Percentiles rank a stretch among this genome's conserved stretches.
These are phyloP conservation scores for Neoascochyta sp. DNA, from an alignment of 2,329 filamentous ascomycete genomes.

Conservation along the genomic window DNA sequence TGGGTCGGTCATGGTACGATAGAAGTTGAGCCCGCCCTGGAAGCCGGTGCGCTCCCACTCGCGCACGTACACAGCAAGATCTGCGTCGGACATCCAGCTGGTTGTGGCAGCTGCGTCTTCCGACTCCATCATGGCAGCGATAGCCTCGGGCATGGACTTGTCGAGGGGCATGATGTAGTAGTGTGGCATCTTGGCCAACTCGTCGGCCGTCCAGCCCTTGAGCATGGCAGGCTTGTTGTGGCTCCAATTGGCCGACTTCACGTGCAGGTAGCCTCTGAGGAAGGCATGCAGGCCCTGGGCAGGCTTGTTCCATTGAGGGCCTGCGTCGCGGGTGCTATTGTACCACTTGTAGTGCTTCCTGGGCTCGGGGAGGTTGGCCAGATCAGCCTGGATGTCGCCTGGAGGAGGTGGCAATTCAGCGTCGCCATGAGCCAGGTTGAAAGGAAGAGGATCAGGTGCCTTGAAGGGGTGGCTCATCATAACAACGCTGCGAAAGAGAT, in stretches of 20 bases:
- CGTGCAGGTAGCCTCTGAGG: slow-evolving; percentile 63
- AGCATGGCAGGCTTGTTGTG: slow-evolving; percentile 55
- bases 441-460: slow-evolving; percentile 48
- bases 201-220: slow-evolving; percentile 53
- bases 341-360: slow-evolving; percentile 69
- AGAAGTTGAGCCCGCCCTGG: slow-evolving; percentile 65
- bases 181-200: slow-evolving; percentile 58
- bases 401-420: slow-evolving; percentile 14
- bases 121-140: slow-evolving; percentile 53
- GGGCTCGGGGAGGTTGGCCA: slow-evolving; percentile 54
- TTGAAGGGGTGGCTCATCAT: slow-evolving; percentile 66
- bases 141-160: slow-evolving; percentile 56
- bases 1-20: slow-evolving; percentile 56
- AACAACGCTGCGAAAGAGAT: slow-evolving; percentile 60
- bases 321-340: slow-evolving; percentile 52
- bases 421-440: slow-evolving; percentile 42
- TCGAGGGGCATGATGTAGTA: slow-evolving; percentile 65
- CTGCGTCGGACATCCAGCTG: slow-evolving; percentile 57
- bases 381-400: slow-evolving; percentile 53
- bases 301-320: slow-evolving; percentile 47
- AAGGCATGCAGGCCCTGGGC: slow-evolving; percentile 56
- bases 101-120: slow-evolving; percentile 49
- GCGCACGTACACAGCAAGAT: slow-evolving; percentile 56
- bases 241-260: slow-evolving; percentile 62
- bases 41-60: slow-evolving; percentile 63